Conservation (phyloP, 2,329 filamentous ascomycete genomes). For the Penicillium rolfsii region DNA sequence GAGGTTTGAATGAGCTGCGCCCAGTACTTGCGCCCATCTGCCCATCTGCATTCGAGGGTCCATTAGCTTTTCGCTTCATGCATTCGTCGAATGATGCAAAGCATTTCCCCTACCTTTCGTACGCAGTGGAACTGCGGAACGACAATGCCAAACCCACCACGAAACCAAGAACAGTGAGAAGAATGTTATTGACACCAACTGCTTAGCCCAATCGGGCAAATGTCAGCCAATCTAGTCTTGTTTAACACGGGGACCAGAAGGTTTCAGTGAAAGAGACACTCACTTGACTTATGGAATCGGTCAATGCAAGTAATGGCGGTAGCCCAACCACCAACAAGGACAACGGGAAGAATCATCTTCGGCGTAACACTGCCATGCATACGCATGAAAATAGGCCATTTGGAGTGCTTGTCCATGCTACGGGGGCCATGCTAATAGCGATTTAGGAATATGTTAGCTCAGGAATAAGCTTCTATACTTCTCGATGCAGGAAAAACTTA, state of each 20-base stretch:
- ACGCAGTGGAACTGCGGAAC: slow-evolving; percentile 76
- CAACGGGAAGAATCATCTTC: slow-evolving; percentile 71
- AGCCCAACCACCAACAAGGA: slow-evolving; percentile 66
- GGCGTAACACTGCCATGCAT: slow-evolving; percentile 76
- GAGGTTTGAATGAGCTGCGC: slow-evolving; percentile 59
- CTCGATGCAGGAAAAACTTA: slow-evolving; percentile 34
- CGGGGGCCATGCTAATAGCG: slow-evolving; percentile 54
- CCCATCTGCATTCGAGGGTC: slow-evolving; percentile 46
- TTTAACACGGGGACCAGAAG: not conserved
- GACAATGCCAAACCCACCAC: slow-evolving; percentile 78
- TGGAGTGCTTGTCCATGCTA: slow-evolving; percentile 72
- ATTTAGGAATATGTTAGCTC: not conserved
- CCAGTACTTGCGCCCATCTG: slow-evolving; percentile 67
- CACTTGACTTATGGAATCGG: slow-evolving; percentile 42
- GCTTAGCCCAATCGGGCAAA: slow-evolving; percentile 13
- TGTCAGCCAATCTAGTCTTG: not conserved
- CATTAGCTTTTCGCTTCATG: not conserved
- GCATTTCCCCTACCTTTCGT: slow-evolving; percentile 60
- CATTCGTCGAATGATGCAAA: not conserved
- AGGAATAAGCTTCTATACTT: not conserved
- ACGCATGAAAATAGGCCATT: slow-evolving; percentile 74
- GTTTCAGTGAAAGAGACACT: slow-evolving; percentile 17
- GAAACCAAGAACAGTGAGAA: slow-evolving; percentile 79
- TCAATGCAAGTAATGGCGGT: slow-evolving; percentile 65
- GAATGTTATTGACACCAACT: slow-evolving; percentile 65